These are phyloP conservation scores for Bolboschoenus planiculmis DNA, from an alignment of 176 grass and related monocot genomes.

Conservation along the genomic window DNA sequence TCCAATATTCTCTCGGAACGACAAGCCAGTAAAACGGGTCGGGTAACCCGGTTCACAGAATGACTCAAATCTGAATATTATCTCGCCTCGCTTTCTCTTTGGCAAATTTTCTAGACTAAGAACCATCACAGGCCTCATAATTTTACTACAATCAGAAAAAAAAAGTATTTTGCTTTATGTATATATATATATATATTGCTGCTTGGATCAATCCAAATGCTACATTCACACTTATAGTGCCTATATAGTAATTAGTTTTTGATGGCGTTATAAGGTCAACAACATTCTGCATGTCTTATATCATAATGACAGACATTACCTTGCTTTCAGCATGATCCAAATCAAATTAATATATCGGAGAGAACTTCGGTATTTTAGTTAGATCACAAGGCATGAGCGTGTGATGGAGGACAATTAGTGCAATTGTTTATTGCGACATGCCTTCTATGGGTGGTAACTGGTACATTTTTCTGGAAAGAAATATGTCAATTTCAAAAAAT, in stretches of 20 bases:
- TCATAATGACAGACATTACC: slow-evolving; percentile 8
- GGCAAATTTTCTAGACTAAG: slow-evolving; percentile 46
- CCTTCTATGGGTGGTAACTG: slow-evolving; percentile 14
- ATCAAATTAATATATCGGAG: slow-evolving; percentile 26
- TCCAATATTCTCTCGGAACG: slow-evolving; percentile 66
- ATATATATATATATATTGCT: background rate
- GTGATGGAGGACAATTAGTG: background rate
- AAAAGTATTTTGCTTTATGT: background rate
- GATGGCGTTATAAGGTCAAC: slow-evolving; percentile 12
- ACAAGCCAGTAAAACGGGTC: slow-evolving; percentile 40
- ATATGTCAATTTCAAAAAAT: background rate
- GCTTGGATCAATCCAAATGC: slow-evolving; percentile 6
- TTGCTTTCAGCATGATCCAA: slow-evolving; percentile 50
- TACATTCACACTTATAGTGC: slow-evolving; percentile 38
- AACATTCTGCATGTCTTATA: slow-evolving; percentile 17
- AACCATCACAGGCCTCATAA: slow-evolving; percentile 48
- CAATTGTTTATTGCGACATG: slow-evolving; percentile 15
- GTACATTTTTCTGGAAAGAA: background rate
- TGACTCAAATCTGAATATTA: slow-evolving; percentile 59
- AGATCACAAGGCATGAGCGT: slow-evolving; percentile 10
- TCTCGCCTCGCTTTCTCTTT: slow-evolving; percentile 66
- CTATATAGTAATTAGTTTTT: slow-evolving; percentile 32
- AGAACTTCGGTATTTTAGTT: slow-evolving; percentile 11
- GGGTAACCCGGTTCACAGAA: slow-evolving; percentile 75
- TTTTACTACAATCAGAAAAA: background rate